Conservation (phyloP, 2,329 filamentous ascomycete genomes). For the Cladobotryum mycophilum region DNA sequence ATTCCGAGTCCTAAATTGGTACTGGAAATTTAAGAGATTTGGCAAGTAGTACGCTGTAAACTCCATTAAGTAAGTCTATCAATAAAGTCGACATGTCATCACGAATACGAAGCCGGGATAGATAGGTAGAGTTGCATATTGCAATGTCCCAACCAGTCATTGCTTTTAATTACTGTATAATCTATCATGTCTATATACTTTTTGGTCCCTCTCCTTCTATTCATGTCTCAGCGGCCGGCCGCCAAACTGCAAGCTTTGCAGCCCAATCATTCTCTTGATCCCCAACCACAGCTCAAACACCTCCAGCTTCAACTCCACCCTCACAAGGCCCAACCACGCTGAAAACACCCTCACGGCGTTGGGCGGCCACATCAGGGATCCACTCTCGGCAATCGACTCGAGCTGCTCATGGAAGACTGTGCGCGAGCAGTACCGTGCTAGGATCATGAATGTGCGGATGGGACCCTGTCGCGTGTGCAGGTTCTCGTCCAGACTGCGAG, state of each 20-base stretch:
- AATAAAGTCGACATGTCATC: too few relatives aligned
- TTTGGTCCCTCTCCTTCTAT: not conserved
- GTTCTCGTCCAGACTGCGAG: slow-evolving; percentile 86
- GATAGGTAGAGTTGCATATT: too few relatives aligned
- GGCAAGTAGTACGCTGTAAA: too few relatives aligned
- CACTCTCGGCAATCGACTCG: slow-evolving; percentile 46
- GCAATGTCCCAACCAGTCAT: too few relatives aligned
- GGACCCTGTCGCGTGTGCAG: slow-evolving; percentile 67
- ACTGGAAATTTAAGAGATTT: too few relatives aligned
- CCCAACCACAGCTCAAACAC: slow-evolving; percentile 57
- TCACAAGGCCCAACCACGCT: slow-evolving; percentile 52
- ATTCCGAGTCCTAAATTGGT: not conserved
- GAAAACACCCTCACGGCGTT: slow-evolving; percentile 49
- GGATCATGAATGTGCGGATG: slow-evolving; percentile 59
- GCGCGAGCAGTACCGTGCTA: slow-evolving; percentile 61
- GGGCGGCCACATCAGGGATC: slow-evolving; percentile 52
- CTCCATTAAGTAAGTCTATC: too few relatives aligned
- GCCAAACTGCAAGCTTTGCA: slow-evolving; percentile 23
- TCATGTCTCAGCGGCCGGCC: slow-evolving; percentile 16
- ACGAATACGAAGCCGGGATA: too few relatives aligned
- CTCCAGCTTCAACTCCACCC: slow-evolving; percentile 58
- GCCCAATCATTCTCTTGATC: slow-evolving; percentile 42
- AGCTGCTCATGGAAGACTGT: slow-evolving; percentile 61
- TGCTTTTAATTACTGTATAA: slow-evolving; percentile 2
- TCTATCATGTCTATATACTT: slow-evolving; percentile 9